Evolutionary conservation across 1,139 yeast genomes (phyloP), one percentile per base, ranked within the genome.

Genomic region (Nadsonia commutata): DNA sequence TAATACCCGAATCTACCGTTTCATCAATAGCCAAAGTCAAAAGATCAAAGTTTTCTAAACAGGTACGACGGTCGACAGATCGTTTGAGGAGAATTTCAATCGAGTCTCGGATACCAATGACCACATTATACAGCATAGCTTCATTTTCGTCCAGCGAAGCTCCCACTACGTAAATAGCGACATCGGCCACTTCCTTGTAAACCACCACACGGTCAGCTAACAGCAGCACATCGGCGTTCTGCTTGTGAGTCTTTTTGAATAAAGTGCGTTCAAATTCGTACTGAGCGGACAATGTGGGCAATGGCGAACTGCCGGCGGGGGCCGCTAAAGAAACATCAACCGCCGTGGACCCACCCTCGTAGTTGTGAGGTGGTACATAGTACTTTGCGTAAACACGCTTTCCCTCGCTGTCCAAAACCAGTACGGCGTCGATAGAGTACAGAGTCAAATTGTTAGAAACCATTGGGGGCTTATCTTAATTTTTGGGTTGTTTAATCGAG

Each of bases 11-110:
- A 59, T 90, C 98, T 45, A 90, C 70, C 20, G 94, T 74, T 64
- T 90, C 98, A 61, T 90, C 98, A 40, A 88, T 73, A 8, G 94
- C 85, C 60, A 90, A 72, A 41, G 84, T 71, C 42, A 86, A 80
- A 68, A 84, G 69, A 62, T 90, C 99, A 59, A 80, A 90, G 60
- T 81, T 76, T 51, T 84, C 95, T 55, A 80, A 72, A 40, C 90
- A 66, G 2, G 90, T 74, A 50, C 78, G 71, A 62, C 80, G 83
- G 62, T 90, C 97, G 51, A 88, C 68, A 21, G 82, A 78, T 57
- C 75, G 78, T 53, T 76, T 78, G 51, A 88, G 68, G 46, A 88
- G 71, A 49, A 84, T 76, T 52, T 80, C 88, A 50, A 90, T 66
- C 17, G 94, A 81, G 49, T 86, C 95, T 51, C 75, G 74, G 50